Base-by-base conservation (phyloP, 495 filamentous ascomycete genomes). In the Podospora pseudocomata region DNA sequence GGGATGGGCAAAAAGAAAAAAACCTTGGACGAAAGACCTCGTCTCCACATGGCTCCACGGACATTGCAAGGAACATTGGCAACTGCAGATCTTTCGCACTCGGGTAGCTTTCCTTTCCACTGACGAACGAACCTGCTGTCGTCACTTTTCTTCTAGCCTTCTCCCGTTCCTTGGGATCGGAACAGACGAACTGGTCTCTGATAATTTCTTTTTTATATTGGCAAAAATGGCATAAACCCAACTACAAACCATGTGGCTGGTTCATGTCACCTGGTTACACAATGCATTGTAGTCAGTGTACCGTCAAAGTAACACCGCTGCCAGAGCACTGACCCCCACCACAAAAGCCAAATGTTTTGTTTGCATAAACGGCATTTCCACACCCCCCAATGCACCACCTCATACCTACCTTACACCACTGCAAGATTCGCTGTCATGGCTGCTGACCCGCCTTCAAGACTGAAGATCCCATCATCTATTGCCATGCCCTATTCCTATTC, bases 1-100 rank as follows among this genome's bases (percentile, higher is more conserved):
- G 18, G 4, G 55, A 26, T 26, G 18, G 55, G 16, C 23, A 9
- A 58, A 58, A 58, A 32, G 7, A 9, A 58, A 58, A 26, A 58
- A 58, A 58, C 55, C 55, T 26, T 58, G 55, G n/a, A 58, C n/a
- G 23, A 58, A 58, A 58, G 18, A 58, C 55, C 55, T 23, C 23
- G 23, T 23, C 23, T 23, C 55, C 55, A 58, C 39, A 49, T 49
- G 39, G 15, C 9, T 16, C 15, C 5, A 49, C 39, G 15, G 39
- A 49, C 39, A 49, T 49, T 49, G 39, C 6, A 49, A 49, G 15
- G 39, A 49, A 49, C 23, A 23, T 49, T 49, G 2, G 39, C 39
- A 49, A 49, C 13, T 49, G 39, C 39, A 49, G 39, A 49, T 49
- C 39, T 49, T 49, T 18, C 39, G 39, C 39, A 49, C 39, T 49